phyloP scores from a whole-genome alignment of 2,329 filamentous ascomycete genomes.

The Rhexocercosporidium sp. region DNA sequence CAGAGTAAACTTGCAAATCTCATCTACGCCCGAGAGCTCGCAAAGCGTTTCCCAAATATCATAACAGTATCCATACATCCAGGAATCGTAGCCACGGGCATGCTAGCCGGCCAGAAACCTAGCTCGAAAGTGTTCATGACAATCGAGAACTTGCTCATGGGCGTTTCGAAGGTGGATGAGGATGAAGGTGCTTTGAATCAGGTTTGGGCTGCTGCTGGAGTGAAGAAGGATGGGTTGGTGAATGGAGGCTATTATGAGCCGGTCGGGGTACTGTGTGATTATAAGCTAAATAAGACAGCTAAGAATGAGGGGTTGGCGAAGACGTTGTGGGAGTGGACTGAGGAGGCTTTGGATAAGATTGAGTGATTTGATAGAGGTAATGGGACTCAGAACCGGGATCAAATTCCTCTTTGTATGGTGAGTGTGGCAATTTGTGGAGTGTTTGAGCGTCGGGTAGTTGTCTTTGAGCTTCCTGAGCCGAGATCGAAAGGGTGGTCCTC shows the following conservation, averaged over 20 bases:
- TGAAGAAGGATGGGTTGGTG: conserved; percentile 32
- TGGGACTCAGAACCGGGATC: too few species aligned
- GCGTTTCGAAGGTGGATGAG: neutral
- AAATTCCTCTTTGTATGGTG: too few species aligned
- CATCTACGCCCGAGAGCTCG: conserved; percentile 49
- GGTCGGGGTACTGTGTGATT: conserved; percentile 40
- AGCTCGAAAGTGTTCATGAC: neutral
- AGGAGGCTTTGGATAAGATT: conserved; percentile 21
- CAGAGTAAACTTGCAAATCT: conserved; percentile 56
- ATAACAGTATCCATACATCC: conserved; percentile 48
- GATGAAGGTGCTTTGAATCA: conserved; percentile 47
- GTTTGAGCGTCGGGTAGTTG: too few species aligned
- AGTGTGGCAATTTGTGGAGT: too few species aligned
- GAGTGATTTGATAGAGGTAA: neutral
- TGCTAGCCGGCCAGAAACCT: conserved; percentile 6
- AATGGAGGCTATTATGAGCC: conserved; percentile 46
- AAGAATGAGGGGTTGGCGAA: conserved; percentile 42
- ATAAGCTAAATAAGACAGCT: conserved; percentile 31
- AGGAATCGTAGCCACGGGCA: conserved; percentile 36
- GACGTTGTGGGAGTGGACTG: conserved; percentile 49
- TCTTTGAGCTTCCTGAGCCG: too few species aligned
- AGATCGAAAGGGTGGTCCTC: too few species aligned
- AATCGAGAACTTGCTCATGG: neutral
- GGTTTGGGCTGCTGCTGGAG: conserved; percentile 48
- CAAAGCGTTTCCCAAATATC: conserved; percentile 46